These are phyloP conservation scores for Deakozyma indianensis DNA, from an alignment of 805 yeast genomes.

Conservation along the genomic window DNA sequence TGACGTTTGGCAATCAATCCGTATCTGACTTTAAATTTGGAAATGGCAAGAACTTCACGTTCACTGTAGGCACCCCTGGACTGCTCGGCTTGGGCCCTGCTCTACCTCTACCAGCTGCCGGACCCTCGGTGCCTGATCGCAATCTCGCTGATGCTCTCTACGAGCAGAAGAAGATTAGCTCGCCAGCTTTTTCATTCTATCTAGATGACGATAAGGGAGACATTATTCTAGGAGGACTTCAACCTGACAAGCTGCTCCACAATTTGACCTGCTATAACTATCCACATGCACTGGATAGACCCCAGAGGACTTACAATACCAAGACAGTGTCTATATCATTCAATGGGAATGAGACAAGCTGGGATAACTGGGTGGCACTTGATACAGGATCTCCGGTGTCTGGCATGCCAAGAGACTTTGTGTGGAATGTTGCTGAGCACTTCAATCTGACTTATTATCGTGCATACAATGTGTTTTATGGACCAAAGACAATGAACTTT, in stretches of 20 bases:
- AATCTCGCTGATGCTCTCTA: slow-evolving; percentile 14
- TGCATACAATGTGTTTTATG: slow-evolving; percentile 16
- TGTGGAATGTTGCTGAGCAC: slow-evolving; percentile 14
- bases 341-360: slow-evolving; percentile 8
- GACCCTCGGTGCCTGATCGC: slow-evolving; percentile 7
- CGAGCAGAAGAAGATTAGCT: slow-evolving; percentile 10
- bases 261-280: slow-evolving; percentile 5
- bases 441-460: slow-evolving; percentile 13
- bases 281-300: slow-evolving; percentile 9
- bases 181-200: slow-evolving; percentile 13
- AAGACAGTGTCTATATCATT: slow-evolving; percentile 11
- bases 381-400: slow-evolving; percentile 22
- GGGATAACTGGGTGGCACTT: slow-evolving; percentile 12
- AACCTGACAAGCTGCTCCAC: slow-evolving; percentile 8
- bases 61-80: slow-evolving; percentile 15
- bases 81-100: slow-evolving; percentile 15
- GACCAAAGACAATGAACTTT: slow-evolving; percentile 5
- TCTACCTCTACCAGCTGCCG: slow-evolving; percentile 5
- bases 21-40: slow-evolving; percentile 17
- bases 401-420: slow-evolving; percentile 18
- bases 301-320: slow-evolving; percentile 6
- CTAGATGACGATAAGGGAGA: slow-evolving; percentile 15
- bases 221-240: slow-evolving; percentile 20
- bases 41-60: slow-evolving; percentile 13
- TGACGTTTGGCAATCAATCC: slow-evolving; percentile 11